Evolutionary conservation across 78 protist genomes (phyloP).

Genomic region (Pigoraptor vietnamica): DNA sequence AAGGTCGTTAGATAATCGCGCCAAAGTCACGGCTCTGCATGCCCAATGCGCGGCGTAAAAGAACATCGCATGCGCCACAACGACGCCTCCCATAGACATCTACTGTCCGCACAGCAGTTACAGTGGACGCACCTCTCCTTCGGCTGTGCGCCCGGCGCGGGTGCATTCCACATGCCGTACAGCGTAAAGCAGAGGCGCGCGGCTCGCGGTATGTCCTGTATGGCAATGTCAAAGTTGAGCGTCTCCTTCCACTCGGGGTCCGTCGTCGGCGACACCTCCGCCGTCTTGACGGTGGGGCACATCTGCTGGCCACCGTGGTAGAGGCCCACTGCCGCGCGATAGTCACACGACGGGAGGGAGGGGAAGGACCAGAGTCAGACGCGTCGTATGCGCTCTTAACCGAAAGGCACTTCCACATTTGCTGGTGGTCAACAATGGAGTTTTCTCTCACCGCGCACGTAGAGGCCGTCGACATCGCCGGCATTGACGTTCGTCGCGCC

Average conservation of each 20-base stretch:
- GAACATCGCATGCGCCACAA: not conserved
- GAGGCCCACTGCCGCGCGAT: not conserved
- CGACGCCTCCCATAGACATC: too few species aligned
- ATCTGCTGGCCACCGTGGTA: not conserved
- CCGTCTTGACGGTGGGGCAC: not conserved
- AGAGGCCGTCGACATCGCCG: not conserved
- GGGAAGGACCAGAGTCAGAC: too few species aligned
- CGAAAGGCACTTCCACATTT: not conserved
- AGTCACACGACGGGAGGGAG: not conserved
- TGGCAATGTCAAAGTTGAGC: not conserved
- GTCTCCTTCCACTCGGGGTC: not conserved
- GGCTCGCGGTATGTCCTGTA: conserved; percentile 7
- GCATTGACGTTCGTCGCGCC: not conserved
- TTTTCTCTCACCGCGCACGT: not conserved
- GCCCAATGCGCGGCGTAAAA: not conserved
- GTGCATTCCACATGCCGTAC: not conserved
- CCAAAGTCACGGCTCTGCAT: too few species aligned
- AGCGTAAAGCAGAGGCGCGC: conserved; percentile 27
- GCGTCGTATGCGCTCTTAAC: not conserved
- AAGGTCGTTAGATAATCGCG: not conserved
- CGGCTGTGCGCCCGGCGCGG: not conserved
- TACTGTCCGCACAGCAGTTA: too few species aligned
- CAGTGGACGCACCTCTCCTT: not conserved
- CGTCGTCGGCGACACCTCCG: not conserved
- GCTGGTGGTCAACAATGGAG: too few species aligned